Percentiles rank a stretch among this genome's conserved stretches.
phyloP scores from a whole-genome alignment of 495 filamentous ascomycete genomes.

The Cudoniella acicularis region DNA sequence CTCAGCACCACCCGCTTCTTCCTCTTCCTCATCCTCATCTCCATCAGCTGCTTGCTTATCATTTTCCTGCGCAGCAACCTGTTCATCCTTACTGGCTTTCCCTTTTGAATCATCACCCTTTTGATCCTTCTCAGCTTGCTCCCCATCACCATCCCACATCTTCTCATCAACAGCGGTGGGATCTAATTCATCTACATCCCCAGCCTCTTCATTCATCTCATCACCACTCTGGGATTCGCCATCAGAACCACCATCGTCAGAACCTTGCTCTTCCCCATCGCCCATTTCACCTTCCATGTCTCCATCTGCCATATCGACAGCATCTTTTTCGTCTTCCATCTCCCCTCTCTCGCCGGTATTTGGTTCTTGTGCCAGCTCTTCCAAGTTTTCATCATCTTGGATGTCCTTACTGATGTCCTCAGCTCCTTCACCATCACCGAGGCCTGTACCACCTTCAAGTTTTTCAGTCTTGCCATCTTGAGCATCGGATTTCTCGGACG shows the following conservation, averaged over 20 bases:
- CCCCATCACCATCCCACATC: constrained; percentile 86
- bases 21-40: constrained; percentile 52
- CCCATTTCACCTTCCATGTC: constrained; percentile 79
- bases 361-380: constrained; percentile 82
- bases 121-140: constrained; percentile 75
- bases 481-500: constrained; percentile 67
- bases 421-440: constrained; percentile 92
- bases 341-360: constrained; percentile 59
- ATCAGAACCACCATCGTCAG: constrained; percentile 44
- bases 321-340: constrained; percentile 68
- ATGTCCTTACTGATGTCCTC: constrained; percentile 98
- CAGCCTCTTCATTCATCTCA: constrained; percentile 79
- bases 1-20: constrained; percentile 51
- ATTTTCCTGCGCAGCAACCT: constrained; percentile 57
- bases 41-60: constrained; percentile 46
- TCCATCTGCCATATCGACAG: constrained; percentile 91
- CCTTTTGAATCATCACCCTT: constrained; percentile 69
- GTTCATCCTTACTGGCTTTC: constrained; percentile 58
- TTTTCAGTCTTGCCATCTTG: constrained; percentile 65
- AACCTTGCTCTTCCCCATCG: constrained; percentile 56
- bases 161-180: constrained; percentile 92
- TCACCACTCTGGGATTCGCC: constrained; percentile 46
- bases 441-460: constrained; percentile 86
- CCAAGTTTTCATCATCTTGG: constrained; percentile 85
- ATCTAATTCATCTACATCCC: constrained; percentile 85